phyloP scores from a whole-genome alignment of 345 rosid species.

The Rubroshorea leprosula region DNA sequence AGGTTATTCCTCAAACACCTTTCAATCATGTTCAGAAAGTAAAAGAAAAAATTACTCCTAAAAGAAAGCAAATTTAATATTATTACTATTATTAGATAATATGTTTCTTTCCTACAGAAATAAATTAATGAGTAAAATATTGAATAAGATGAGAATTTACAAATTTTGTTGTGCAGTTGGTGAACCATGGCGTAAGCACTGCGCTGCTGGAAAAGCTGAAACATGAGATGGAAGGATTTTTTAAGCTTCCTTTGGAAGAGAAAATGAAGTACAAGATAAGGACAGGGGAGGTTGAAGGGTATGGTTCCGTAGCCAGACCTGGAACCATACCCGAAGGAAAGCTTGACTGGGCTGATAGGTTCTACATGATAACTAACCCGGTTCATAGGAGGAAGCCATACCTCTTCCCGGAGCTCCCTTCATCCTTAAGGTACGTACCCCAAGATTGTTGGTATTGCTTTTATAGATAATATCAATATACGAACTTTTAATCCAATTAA shows the following conservation, averaged over 20 bases:
- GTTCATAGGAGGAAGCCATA: constrained; percentile 21
- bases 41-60: too few relatives aligned
- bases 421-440: constrained; percentile 45
- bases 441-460: not conserved
- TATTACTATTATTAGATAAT: too few relatives aligned
- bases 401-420: constrained; percentile 39
- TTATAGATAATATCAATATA: too few relatives aligned
- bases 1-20: too few relatives aligned
- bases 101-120: too few relatives aligned
- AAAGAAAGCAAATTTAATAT: too few relatives aligned
- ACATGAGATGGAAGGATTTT: constrained; percentile 30
- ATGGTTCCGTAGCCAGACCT: constrained; percentile 27
- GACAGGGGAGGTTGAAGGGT: constrained; percentile 42
- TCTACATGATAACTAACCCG: constrained; percentile 33
- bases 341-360: constrained; percentile 50
- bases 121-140: too few relatives aligned
- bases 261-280: constrained; percentile 40
- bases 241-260: constrained; percentile 34
- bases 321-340: constrained; percentile 35
- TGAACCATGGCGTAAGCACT: constrained; percentile 36
- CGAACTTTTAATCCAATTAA: too few relatives aligned
- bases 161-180: constrained; percentile 11
- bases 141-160: too few relatives aligned
- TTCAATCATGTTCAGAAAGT: too few relatives aligned
- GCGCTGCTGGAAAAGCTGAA: constrained; percentile 33